Conservation (phyloP, 2,329 filamentous ascomycete genomes). For the Diaporthe ilicicola region DNA sequence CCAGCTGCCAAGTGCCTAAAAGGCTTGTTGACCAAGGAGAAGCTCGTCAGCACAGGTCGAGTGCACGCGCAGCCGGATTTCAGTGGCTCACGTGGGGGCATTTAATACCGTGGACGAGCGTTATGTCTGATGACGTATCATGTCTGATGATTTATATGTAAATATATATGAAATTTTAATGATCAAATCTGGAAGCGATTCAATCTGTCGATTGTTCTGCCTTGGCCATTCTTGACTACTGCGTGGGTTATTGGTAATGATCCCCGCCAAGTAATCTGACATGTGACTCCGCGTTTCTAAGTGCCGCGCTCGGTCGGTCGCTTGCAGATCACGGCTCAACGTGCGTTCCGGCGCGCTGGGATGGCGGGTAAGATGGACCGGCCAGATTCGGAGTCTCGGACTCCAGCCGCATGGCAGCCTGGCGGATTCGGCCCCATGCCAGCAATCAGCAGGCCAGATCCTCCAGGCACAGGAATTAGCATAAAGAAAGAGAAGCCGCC, state of each 20-base stretch:
- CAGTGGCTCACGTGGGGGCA: too few relatives aligned
- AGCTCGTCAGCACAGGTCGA: too few relatives aligned
- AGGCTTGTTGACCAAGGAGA: too few relatives aligned
- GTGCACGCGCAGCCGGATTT: background rate
- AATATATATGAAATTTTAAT: constrained; percentile 1
- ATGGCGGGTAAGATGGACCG: background rate
- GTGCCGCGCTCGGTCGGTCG: background rate
- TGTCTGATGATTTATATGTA: constrained; percentile 13
- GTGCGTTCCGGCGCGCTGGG: background rate
- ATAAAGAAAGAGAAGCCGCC: background rate
- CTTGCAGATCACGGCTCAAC: too few relatives aligned
- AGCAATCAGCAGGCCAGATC: background rate
- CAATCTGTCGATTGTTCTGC: background rate
- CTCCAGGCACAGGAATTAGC: background rate
- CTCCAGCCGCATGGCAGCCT: background rate
- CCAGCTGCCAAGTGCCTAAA: background rate
- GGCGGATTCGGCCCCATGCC: background rate
- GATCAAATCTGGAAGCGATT: background rate
- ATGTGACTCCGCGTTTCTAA: constrained; percentile 1
- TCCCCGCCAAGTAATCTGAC: background rate
- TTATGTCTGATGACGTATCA: constrained; percentile 12
- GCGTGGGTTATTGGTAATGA: background rate
- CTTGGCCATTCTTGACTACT: background rate
- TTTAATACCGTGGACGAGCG: background rate
- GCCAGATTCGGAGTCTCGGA: constrained; percentile 23